These are phyloP conservation scores for Talaromyces stipitatus DNA, from an alignment of 495 filamentous ascomycete species.

Conservation along the genomic window DNA sequence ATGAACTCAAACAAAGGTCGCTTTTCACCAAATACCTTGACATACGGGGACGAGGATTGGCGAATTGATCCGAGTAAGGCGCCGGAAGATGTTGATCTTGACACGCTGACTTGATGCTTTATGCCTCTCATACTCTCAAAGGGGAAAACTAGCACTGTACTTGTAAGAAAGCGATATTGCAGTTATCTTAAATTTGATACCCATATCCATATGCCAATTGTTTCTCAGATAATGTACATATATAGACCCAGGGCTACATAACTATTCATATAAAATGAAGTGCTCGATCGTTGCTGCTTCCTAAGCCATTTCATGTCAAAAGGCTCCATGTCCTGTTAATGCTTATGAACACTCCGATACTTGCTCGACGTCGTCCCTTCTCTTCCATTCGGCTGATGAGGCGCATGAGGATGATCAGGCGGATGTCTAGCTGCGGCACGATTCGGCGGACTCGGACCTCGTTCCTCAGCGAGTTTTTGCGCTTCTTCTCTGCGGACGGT, in stretches of 20 bases:
- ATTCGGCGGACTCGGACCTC: slow-evolving; percentile 3
- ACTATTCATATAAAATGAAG: too few species aligned
- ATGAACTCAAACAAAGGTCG: background rate
- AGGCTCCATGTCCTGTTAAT: background rate
- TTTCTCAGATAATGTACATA: background rate
- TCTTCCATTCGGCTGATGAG: background rate
- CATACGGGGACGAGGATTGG: slow-evolving; percentile 1
- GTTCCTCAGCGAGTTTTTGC: background rate
- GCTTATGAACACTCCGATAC: slow-evolving; percentile 4
- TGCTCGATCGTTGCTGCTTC: too few species aligned
- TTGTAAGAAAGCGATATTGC: background rate
- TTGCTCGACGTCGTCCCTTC: slow-evolving; percentile 6
- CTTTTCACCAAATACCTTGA: background rate
- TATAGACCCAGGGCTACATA: too few species aligned
- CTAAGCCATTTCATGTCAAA: too few species aligned
- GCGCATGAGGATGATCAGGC: background rate
- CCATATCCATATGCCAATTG: background rate
- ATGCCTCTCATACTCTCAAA: background rate
- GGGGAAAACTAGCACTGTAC: too few species aligned
- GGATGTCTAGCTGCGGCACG: slow-evolving; percentile 1
- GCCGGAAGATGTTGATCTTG: slow-evolving; percentile 2
- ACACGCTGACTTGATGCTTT: background rate
- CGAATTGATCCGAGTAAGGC: slow-evolving; percentile 3
- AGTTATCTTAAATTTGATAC: background rate
- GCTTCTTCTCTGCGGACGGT: slow-evolving; percentile 5